A percentile compares a stretch with the other conserved stretches of the same genome.
These are phyloP conservation scores for barley (Hordeum vulgare) DNA, from an alignment of 176 grass and related monocot genomes.

Conservation along the genomic window MorexV3_pseudomolecules_assembly NC_058520.1:75578242-75578741, in stretches of 20 bases:
- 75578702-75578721: conserved; percentile 40
- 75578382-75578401: not conserved
- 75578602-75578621: conserved; percentile 54
- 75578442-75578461: conserved; percentile 22
- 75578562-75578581: conserved; percentile 37
- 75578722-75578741: conserved; percentile 4
- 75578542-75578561: conserved; percentile 34
- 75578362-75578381: conserved; percentile 8
- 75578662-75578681: conserved; percentile 37
- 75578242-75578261: conserved; percentile 51
- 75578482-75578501: not conserved
- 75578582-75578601: conserved; percentile 25
- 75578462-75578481: not conserved
- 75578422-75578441: not conserved
- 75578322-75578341: not conserved
- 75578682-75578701: conserved; percentile 46
- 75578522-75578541: conserved; percentile 15
- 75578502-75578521: conserved; percentile 25
- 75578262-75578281: conserved; percentile 17
- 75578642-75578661: conserved; percentile 54
- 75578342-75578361: not conserved
- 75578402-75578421: conserved; percentile 10
- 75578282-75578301: conserved; percentile 19
- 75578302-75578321: conserved; percentile 18
- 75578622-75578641: conserved; percentile 42